Evolutionary conservation across 2,329 filamentous ascomycete species (phyloP), one percentile per base, ranked within the genome.

Genomic region (Clonostachys chloroleuca): DNA sequence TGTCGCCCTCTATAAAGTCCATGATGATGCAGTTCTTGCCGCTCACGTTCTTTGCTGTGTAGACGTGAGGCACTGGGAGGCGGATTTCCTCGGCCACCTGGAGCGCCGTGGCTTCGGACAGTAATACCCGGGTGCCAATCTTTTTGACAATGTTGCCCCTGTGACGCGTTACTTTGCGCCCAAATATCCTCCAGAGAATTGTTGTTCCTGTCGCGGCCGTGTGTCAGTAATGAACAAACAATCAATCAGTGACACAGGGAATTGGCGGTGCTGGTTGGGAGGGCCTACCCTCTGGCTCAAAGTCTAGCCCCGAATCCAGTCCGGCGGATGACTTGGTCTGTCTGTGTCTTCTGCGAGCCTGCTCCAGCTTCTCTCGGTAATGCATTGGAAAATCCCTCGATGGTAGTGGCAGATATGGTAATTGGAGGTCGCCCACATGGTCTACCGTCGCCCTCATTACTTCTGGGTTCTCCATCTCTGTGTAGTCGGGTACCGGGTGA

Each of bases 81-180:
- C 51, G 50, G 13, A 51, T 56, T 0, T 37, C 16, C 9, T 24
- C 37, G 10, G 58, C 58, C 10, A 54, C 50, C 44, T 42, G 47
- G 12, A 62, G 49, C 12, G 57, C 60, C 6, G 59, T 57, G 3
- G 55, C 60, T 35, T 64, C 61, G 40, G 49, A 48, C 3, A 54
- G 16, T 8, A 24, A n/a, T n/a, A 61, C 54, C 9, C 53, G 46
- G 24, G 51, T 51, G 14, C 60, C 61, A 16, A 54, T 56, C 45
- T 63, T 63, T 39, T 57, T 41, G 34, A 59, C 52, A 16, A 52
- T 58, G 12, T 56, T 54, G 20, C 54, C 53, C 12, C 55, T 47
- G 17, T 55, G 46, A 4, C 58, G 47, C 6, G 54, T 43, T 13
- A 62, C 52, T 43, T 50, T 57, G n/a, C 58, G 55, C 41, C 49